Percentiles rank a stretch among this genome's conserved stretches.
These are phyloP conservation scores for Dryadomyces sulphureus DNA, from an alignment of 2,329 filamentous ascomycete species.

Conservation along the genomic window DNA sequence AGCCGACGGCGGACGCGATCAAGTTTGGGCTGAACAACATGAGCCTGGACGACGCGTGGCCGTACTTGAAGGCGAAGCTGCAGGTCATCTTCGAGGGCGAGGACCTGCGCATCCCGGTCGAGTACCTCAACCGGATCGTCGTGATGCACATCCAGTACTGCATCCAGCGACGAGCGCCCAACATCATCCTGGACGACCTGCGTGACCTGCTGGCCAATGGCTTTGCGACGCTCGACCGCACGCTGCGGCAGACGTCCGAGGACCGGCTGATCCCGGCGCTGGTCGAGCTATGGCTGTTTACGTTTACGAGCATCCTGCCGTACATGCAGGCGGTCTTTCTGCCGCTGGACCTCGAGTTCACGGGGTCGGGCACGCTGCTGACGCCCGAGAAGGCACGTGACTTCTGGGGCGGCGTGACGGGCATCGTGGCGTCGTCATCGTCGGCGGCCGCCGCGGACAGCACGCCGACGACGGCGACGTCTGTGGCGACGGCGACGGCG, in stretches of 20 bases:
- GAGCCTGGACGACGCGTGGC: slow-evolving; percentile 68
- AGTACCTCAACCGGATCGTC: slow-evolving; percentile 74
- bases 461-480: too few relatives aligned
- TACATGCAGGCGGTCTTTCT: slow-evolving; percentile 94
- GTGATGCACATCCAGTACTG: slow-evolving; percentile 64
- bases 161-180: slow-evolving; percentile 56
- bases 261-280: slow-evolving; percentile 80
- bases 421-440: too few relatives aligned
- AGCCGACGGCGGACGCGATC: slow-evolving; percentile 33
- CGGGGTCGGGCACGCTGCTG: slow-evolving; percentile 69
- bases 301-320: slow-evolving; percentile 78
- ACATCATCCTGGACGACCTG: slow-evolving; percentile 60
- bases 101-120: slow-evolving; percentile 62
- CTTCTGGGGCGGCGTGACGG: slow-evolving; percentile 63
- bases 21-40: slow-evolving; percentile 56
- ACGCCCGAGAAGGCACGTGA: slow-evolving; percentile 65
- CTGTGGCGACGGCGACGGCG: background rate
- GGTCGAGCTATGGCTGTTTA: slow-evolving; percentile 87
- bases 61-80: slow-evolving; percentile 60
- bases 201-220: slow-evolving; percentile 64
- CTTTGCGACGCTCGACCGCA: slow-evolving; percentile 75
- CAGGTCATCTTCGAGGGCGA: slow-evolving; percentile 71
- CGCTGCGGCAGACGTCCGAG: slow-evolving; percentile 62
- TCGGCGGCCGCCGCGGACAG: background rate
- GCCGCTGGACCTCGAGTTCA: slow-evolving; percentile 84